Percentiles rank a stretch among this genome's conserved stretches.
phyloP scores from a whole-genome alignment of 345 rosid genomes.

The Gynandropsis gynandra region DNA sequence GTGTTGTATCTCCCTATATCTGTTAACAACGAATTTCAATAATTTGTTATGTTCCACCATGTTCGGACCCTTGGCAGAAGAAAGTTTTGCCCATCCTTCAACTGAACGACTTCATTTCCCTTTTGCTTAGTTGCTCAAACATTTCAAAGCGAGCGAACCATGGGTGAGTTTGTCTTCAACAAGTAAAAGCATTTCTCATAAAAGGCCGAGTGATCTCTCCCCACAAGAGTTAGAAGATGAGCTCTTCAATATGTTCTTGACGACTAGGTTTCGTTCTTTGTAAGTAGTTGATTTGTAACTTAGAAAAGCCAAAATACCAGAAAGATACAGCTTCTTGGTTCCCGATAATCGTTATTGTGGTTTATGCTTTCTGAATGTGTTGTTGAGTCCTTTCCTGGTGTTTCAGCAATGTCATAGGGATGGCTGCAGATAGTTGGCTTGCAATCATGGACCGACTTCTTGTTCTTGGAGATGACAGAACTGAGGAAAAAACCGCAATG shows the following conservation, averaged over 20 bases:
- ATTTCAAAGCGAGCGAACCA: constrained; percentile 44
- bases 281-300: constrained; percentile 18
- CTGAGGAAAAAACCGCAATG: constrained; percentile 34
- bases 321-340: no score
- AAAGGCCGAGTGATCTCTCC: constrained; percentile 38
- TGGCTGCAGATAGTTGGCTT: constrained; percentile 67
- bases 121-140: constrained; percentile 47
- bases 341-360: background rate
- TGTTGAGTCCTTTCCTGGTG: constrained; percentile 10
- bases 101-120: constrained; percentile 11
- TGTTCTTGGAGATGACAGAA: constrained; percentile 29
- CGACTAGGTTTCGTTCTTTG: constrained; percentile 52
- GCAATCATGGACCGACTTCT: constrained; percentile 71
- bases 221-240: constrained; percentile 47
- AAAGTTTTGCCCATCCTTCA: background rate
- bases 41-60: constrained; percentile 38
- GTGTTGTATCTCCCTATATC: constrained; percentile 6
- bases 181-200: constrained; percentile 1
- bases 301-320: background rate
- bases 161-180: constrained; percentile 41
- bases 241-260: constrained; percentile 48
- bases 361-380: background rate
- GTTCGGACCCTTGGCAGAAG: no score
- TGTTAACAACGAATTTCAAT: constrained; percentile 5
- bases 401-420: constrained; percentile 46